Evolutionary conservation across 2,329 filamentous ascomycete species (phyloP).

Genomic region (Dothistroma pini): DNA sequence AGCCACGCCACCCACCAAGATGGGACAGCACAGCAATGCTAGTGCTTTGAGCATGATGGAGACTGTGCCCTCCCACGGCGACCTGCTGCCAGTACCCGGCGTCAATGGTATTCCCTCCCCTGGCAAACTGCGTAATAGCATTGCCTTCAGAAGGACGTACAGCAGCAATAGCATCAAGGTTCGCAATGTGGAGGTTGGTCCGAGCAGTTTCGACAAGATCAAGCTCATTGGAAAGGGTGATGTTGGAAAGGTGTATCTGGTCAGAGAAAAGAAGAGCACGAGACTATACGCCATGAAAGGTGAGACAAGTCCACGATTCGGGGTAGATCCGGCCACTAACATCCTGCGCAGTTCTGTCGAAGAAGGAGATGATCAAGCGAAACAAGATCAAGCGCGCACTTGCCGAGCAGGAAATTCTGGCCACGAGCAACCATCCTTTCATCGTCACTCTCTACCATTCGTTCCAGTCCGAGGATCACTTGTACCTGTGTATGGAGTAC

Average conservation of each 20-base stretch:
- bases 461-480: constrained; percentile 97
- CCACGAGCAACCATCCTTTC: constrained; percentile 97
- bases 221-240: constrained; percentile 99
- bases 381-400: constrained; percentile 99
- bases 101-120: constrained; percentile 63
- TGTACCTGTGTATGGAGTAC: constrained; percentile 99
- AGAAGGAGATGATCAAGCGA: constrained; percentile 99
- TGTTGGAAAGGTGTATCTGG: constrained; percentile 96
- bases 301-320: constrained; percentile 42
- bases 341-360: constrained; percentile 72
- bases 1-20: constrained; percentile 50
- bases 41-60: constrained; percentile 54
- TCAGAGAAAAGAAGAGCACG: constrained; percentile 95
- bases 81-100: constrained; percentile 36
- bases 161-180: constrained; percentile 99
- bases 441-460: constrained; percentile 99
- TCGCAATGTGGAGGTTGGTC: constrained; percentile 91
- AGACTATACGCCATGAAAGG: constrained; percentile 98
- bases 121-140: constrained; percentile 59
- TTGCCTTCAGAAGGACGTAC: constrained; percentile 89
- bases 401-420: constrained; percentile 95
- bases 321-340: not conserved
- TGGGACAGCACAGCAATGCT: constrained; percentile 46
- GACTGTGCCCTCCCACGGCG: constrained; percentile 36
- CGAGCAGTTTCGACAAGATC: constrained; percentile 97